Percentiles rank a stretch among this genome's conserved stretches.
phyloP scores from a whole-genome alignment of 495 filamentous ascomycete genomes.

The Penicillium psychrofluorescens region DNA sequence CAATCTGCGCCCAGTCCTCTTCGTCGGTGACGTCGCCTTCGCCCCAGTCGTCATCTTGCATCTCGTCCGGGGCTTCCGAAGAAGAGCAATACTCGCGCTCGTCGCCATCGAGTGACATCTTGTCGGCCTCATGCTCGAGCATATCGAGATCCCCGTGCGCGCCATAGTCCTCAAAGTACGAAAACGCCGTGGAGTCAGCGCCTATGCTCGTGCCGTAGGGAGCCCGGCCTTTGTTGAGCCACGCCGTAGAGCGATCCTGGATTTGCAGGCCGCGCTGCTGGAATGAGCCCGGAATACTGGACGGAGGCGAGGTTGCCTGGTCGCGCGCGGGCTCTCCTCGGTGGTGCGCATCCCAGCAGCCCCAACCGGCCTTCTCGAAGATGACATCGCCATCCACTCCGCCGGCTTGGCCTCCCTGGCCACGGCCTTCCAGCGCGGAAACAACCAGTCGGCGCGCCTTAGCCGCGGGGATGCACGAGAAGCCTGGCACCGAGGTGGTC shows the following conservation, averaged over 20 bases:
- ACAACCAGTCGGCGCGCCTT: slow-evolving; percentile 88
- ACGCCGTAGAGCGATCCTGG: slow-evolving; percentile 30
- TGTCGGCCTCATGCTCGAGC: slow-evolving; percentile 84
- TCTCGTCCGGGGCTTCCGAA: slow-evolving; percentile 62
- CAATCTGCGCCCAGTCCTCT: slow-evolving; percentile 92
- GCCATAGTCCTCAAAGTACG: slow-evolving; percentile 57
- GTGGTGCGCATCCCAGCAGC: slow-evolving; percentile 82
- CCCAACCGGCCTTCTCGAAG: slow-evolving; percentile 97
- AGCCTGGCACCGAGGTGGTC: slow-evolving; percentile 87
- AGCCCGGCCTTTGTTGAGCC: slow-evolving; percentile 38
- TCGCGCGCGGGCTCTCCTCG: slow-evolving; percentile 57
- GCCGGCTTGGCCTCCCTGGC: slow-evolving; percentile 55
- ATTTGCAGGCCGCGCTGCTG: slow-evolving; percentile 59
- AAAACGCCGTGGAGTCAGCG: slow-evolving; percentile 65
- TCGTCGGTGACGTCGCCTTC: slow-evolving; percentile 89
- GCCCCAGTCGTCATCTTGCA: slow-evolving; percentile 56
- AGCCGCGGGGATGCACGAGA: slow-evolving; percentile 81
- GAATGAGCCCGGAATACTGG: slow-evolving; percentile 45
- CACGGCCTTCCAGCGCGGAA: slow-evolving; percentile 71
- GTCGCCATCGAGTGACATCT: slow-evolving; percentile 86
- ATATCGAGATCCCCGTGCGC: slow-evolving; percentile 50
- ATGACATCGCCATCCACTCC: slow-evolving; percentile 65
- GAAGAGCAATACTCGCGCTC: slow-evolving; percentile 61
- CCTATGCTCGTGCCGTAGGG: slow-evolving; percentile 54
- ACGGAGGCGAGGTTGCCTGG: slow-evolving; percentile 34